A percentile compares a stretch with the other conserved stretches of the same genome.
Conservation (phyloP, 208 protist species). For the Leishmania aethiopica region DNA sequence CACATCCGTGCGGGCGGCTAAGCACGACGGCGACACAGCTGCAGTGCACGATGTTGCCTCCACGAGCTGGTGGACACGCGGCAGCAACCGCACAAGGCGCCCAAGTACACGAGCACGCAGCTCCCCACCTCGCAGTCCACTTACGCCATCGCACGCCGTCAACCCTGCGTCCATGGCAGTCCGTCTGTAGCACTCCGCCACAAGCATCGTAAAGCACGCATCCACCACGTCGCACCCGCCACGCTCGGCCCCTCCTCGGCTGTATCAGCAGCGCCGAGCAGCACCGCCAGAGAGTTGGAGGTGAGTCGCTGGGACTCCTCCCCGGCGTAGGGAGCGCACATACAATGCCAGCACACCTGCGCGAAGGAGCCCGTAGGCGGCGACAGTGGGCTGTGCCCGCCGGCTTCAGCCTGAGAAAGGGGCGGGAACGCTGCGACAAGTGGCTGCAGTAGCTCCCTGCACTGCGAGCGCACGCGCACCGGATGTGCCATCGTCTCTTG, state of each 20-base stretch:
- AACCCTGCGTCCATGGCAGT: constrained; percentile 14
- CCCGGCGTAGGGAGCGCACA: constrained; percentile 17
- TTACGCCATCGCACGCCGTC: constrained; percentile 12
- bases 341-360: constrained; percentile 31
- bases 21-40: neutral
- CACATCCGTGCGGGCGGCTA: constrained; percentile 5
- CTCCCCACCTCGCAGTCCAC: constrained; percentile 18
- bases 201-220: constrained; percentile 9
- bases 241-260: neutral
- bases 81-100: constrained; percentile 42
- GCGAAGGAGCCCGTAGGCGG: constrained; percentile 10
- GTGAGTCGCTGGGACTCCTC: constrained; percentile 33
- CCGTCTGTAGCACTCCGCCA: constrained; percentile 25
- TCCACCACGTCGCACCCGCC: neutral
- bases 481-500: constrained; percentile 11
- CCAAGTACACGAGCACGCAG: constrained; percentile 32
- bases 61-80: constrained; percentile 13
- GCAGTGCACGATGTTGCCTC: neutral
- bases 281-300: constrained; percentile 18
- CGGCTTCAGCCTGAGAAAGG: neutral
- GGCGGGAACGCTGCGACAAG: constrained; percentile 16
- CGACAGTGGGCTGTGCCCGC: neutral
- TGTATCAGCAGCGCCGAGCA: constrained; percentile 17
- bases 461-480: constrained; percentile 3
- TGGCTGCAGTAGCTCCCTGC: constrained; percentile 11